Evolutionary conservation across 768 basidiomycete species (phyloP).

Genomic region (button mushroom (Agaricus bisporus)): DNA sequence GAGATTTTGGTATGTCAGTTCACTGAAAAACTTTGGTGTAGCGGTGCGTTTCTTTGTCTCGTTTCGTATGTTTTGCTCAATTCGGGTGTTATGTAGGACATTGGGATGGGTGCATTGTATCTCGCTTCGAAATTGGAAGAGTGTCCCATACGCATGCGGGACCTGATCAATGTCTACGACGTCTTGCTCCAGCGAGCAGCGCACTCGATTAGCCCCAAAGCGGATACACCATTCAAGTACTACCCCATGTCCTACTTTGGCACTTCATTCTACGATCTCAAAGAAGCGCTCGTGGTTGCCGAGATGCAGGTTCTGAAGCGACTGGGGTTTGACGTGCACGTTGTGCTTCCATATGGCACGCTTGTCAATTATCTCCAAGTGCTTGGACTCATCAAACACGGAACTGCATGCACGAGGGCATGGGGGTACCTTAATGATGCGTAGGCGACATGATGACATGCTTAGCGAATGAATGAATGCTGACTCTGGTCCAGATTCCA

Average conservation of each 20-base stretch:
- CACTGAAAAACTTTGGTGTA: slow-evolving; percentile 92
- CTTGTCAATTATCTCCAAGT: slow-evolving; percentile 92
- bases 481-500: slow-evolving; percentile 57
- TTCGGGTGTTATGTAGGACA: slow-evolving; percentile 55
- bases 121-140: slow-evolving; percentile 91
- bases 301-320: slow-evolving; percentile 99
- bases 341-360: slow-evolving; percentile 89
- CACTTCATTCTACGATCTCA: slow-evolving; percentile 86
- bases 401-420: slow-evolving; percentile 65
- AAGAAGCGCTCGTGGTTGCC: slow-evolving; percentile 87
- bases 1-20: slow-evolving; percentile 93
- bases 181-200: slow-evolving; percentile 72
- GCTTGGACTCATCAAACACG: slow-evolving; percentile 72
- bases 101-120: slow-evolving; percentile 84
- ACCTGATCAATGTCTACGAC: slow-evolving; percentile 93
- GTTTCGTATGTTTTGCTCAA: background rate
- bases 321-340: slow-evolving; percentile 91
- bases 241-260: slow-evolving; percentile 87
- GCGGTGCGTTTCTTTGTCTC: slow-evolving; percentile 50
- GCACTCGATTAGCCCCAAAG: slow-evolving; percentile 37
- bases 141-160: slow-evolving; percentile 85
- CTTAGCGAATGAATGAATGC: background rate
- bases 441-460: slow-evolving; percentile 40
- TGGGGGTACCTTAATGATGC: slow-evolving; percentile 98
- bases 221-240: slow-evolving; percentile 51